Evolutionary conservation across 139 green algal genomes (phyloP), one percentile per base, ranked within the genome.

Genomic region (Nannochloris sp.): DNA sequence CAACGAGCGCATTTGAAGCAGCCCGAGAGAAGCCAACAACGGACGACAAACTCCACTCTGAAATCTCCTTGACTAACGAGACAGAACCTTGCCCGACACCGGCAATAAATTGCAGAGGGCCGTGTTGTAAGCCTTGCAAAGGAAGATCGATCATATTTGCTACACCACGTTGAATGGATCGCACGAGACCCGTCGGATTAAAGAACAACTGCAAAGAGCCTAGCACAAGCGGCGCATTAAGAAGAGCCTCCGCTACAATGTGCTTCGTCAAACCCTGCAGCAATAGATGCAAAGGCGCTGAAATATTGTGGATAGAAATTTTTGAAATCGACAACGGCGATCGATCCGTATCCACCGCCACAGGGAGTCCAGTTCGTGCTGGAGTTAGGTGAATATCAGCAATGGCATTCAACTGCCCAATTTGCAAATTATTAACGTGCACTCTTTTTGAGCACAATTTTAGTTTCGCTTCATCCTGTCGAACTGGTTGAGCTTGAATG

Each of bases 121-220:
- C 55, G 25, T 65, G 37, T 42, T 71, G 60, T 15, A 78, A 53
- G 12, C 46, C 82, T 9, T 80, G 67, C 39, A 90, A n/a, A 3
- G 82, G 83, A 46, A 90, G 61, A 19, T 56, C 44, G 0, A 89
- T 14, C 12, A 89, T 61, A 65, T 83, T 68, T 9, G 30, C 44
- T 14, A 86, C 34, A 10, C 81, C 83, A 8, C 59, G 34, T 3
- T 61, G 35, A 30, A 90, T 29, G 6, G 61, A 79, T 5, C 55
- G 51, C 25, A 89, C 45, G 24, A 89, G 45, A 7, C 83, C 83
- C 1, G 75, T 78, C 24, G 83, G 83, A 68, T 89, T 90, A 71
- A 89, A 72, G 34, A 89, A 66, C 42, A 89, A 69, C 8, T 87
- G 72, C 35, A 90, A 73, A 3, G 66, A 81, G 33, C 83, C 83